These are phyloP conservation scores for Fusarium longipes DNA, from an alignment of 2,329 filamentous ascomycete species.

Conservation along the genomic window DNA sequence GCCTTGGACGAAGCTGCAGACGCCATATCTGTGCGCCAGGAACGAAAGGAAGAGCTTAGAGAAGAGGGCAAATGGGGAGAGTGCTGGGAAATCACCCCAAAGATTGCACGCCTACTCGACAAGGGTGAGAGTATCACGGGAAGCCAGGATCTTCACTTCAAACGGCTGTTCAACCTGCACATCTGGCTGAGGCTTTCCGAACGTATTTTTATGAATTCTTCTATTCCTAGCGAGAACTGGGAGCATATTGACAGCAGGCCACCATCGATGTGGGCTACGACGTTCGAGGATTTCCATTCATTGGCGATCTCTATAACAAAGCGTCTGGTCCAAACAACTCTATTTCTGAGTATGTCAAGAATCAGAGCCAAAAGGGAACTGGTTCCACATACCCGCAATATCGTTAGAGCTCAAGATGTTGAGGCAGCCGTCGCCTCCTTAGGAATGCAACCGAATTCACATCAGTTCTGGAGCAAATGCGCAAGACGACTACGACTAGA, in stretches of 20 bases:
- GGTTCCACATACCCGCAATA: constrained; percentile 43
- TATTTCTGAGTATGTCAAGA: constrained; percentile 78
- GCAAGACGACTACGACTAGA: constrained; percentile 62
- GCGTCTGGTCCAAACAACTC: constrained; percentile 73
- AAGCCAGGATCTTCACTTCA: constrained; percentile 57
- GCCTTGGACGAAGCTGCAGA: constrained; percentile 77
- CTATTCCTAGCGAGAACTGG: constrained; percentile 75
- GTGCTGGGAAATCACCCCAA: constrained; percentile 72
- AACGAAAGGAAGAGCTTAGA: constrained; percentile 67
- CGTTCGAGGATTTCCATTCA: constrained; percentile 79
- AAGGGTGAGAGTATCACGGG: constrained; percentile 35
- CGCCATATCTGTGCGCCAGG: constrained; percentile 71
- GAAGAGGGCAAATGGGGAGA: constrained; percentile 72
- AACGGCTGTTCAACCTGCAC: constrained; percentile 67
- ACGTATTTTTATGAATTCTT: constrained; percentile 80
- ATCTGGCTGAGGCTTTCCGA: constrained; percentile 73
- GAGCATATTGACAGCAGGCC: constrained; percentile 65
- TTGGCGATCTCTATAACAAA: constrained; percentile 75
- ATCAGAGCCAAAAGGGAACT: constrained; percentile 63
- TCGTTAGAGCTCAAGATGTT: constrained; percentile 60
- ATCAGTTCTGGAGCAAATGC: constrained; percentile 60
- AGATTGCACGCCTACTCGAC: constrained; percentile 50
- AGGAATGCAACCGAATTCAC: constrained; percentile 53
- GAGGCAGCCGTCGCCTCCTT: constrained; percentile 62
- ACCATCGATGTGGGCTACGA: constrained; percentile 79